Evolutionary conservation across 805 yeast genomes (phyloP), one percentile per base, ranked within the genome.

Genomic region (Kuraishia ogatae): DNA sequence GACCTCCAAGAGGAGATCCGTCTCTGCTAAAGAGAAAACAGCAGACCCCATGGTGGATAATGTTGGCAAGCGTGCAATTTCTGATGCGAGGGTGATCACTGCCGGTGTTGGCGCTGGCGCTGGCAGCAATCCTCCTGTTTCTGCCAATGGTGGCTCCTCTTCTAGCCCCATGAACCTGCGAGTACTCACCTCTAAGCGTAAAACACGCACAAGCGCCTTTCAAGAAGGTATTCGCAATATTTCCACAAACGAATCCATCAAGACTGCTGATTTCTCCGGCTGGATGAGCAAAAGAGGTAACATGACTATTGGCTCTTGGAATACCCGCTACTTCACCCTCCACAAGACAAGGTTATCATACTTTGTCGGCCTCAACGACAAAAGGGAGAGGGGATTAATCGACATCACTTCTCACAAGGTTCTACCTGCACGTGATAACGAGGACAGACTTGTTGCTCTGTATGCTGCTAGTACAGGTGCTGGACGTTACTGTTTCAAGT

Each of bases 211-310:
- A 0, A 81, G 89, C 0, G 94, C 94, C 0, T 87, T 87, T 66
- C 83, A 81, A 64, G 99, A 94, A 71, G 99, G 99, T 6, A 87
- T 94, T 49, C 78, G 90, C 61, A 76, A 71, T 20, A 77, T 89
- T 17, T 77, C 87, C 0, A 96, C 97, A 0, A 83, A 81, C 58
- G 87, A 89, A 50, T 86, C 98, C 0, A 81, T 87, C 51, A 82
- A 82, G 61, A 73, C 85, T 6, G 89, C 97, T 0, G 87, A 79
- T 54, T 82, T 76, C 62, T 83, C 89, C 52, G 99, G 99, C 1
- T 94, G 97, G 97, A 89, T 94, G 97, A 83, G 91, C 54, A 94
- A 94, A 69, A 84, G 88, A 60, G 96, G 97, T 23, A 88, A 86
- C 56, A 79, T 85, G 56, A 81, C 96, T 2, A 82, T 87, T 63